Evolutionary conservation across 441 rosid genomes (phyloP), one percentile per base, ranked within the genome.

Genomic region (Viola pubescens): DNA sequence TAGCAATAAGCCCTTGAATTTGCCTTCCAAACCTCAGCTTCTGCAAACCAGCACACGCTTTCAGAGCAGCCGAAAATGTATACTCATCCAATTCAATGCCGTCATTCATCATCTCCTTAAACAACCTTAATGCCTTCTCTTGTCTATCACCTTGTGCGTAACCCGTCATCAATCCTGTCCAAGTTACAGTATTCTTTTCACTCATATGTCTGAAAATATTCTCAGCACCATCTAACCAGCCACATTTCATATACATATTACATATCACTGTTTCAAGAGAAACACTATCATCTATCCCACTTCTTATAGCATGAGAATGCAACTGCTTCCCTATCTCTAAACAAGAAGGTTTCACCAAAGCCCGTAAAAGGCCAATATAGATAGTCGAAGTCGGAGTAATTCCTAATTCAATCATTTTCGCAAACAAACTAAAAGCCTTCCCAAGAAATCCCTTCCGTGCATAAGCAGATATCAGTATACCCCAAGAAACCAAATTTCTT

Each of bases 151-250:
- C 80, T 60, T 49, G 65, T 3, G 68, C 66, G 41, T 81, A 84
- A 34, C 96, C 89, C 69, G 87, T 76, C 58, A 86, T 73, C 71
- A 89, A 60, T 69, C 91, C 85, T n/a, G 85, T 86, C 72, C 78
- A 84, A 50, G 87, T 77, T 64, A 80, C 94, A 10, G 78, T 57
- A 50, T 77, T 60, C 14, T 65, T 72, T 42, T 60, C 64, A 39
- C 73, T 64, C 10, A 60, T 64, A 61, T 70, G 77, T 61, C 82
- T 75, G 59, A 86, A 84, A 70, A 86, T 78, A 64, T 77, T 73
- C 34, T 84, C 75, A 40, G 91, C 94, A 46, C 66, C 73, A 0
- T 64, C 73, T 0, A 86, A 37, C 38, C 72, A 72, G 13, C 62
- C 62, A 52, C 81, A 86, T 49, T 64, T 76, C 40, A 78, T 57